Conservation (phyloP, 306 rosid species). For the Ceratonia siliqua region DNA sequence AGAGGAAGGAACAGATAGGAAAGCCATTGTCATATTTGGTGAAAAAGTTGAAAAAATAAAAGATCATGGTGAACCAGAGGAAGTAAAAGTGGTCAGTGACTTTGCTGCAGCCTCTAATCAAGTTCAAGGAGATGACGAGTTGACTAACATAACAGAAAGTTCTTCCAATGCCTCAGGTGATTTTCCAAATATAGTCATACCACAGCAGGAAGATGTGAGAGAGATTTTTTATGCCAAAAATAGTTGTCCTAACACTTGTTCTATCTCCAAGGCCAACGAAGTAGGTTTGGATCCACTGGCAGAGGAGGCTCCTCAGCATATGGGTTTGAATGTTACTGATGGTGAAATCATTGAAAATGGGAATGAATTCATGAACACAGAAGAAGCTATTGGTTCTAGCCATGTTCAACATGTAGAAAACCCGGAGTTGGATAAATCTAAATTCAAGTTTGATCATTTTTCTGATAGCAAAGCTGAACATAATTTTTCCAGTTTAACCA, state of each 20-base stretch:
- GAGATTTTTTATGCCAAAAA: constrained; percentile 30
- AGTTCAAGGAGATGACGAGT: constrained; percentile 47
- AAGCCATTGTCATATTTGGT: constrained; percentile 13
- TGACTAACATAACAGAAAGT: constrained; percentile 38
- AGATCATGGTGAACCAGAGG: constrained; percentile 35
- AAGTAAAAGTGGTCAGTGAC: constrained; percentile 44
- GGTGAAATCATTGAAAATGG: constrained; percentile 25
- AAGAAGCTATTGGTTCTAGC: constrained; percentile 35
- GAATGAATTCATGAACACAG: constrained; percentile 12
- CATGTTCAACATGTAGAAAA: constrained; percentile 34
- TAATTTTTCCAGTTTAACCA: constrained; percentile 33
- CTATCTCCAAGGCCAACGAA: constrained; percentile 23
- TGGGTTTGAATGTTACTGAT: constrained; percentile 28
- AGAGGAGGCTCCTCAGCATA: constrained; percentile 36
- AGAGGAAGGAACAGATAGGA: constrained; percentile 35
- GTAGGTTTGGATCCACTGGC: constrained; percentile 34
- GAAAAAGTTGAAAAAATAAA: constrained; percentile 38
- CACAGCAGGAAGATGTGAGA: constrained; percentile 35
- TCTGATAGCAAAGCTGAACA: constrained; percentile 31
- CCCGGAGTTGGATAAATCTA: constrained; percentile 37
- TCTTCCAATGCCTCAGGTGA: constrained; percentile 31
- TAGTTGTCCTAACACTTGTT: constrained; percentile 28
- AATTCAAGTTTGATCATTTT: constrained; percentile 40
- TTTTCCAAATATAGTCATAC: constrained; percentile 9
- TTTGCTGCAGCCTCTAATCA: constrained; percentile 44